These are phyloP conservation scores for Panaeolus cyanescens DNA, from an alignment of 768 basidiomycete genomes.

Conservation along the genomic window DNA sequence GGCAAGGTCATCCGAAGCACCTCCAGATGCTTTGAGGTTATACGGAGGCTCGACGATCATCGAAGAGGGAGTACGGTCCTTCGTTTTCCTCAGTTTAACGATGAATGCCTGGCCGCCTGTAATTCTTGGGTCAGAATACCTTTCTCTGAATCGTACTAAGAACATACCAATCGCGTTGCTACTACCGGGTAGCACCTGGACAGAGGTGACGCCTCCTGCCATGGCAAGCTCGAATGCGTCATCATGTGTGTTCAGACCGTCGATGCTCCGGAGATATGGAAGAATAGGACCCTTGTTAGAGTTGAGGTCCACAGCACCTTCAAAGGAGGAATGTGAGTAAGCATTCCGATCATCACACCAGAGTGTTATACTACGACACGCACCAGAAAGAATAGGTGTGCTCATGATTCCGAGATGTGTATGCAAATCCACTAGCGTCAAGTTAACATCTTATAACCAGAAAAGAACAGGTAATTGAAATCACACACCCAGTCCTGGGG, in stretches of 20 bases:
- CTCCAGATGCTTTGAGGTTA: slow-evolving; percentile 41
- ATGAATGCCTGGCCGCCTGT: slow-evolving; percentile 87
- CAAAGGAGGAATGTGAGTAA: not conserved
- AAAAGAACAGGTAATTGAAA: slow-evolving; percentile 19
- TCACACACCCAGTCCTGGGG: slow-evolving; percentile 64
- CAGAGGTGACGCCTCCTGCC: slow-evolving; percentile 87
- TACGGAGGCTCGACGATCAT: slow-evolving; percentile 87
- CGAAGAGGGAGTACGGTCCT: slow-evolving; percentile 72
- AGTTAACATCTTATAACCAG: not conserved
- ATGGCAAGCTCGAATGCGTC: slow-evolving; percentile 71
- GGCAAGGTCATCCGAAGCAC: slow-evolving; percentile 36
- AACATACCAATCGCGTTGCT: slow-evolving; percentile 73
- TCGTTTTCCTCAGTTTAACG: slow-evolving; percentile 80
- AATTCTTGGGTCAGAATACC: not conserved
- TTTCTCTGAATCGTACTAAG: not conserved
- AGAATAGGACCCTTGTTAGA: slow-evolving; percentile 67
- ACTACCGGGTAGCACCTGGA: slow-evolving; percentile 78
- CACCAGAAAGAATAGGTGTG: slow-evolving; percentile 55
- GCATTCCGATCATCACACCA: not conserved
- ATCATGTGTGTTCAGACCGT: slow-evolving; percentile 88
- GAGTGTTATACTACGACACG: slow-evolving; percentile 11
- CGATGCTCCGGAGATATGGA: slow-evolving; percentile 81
- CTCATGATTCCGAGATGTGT: slow-evolving; percentile 80
- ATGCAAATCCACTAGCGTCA: slow-evolving; percentile 62
- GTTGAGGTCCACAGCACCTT: slow-evolving; percentile 59